phyloP scores from a whole-genome alignment of 2,329 filamentous ascomycete genomes.

The Tothia fuscella region DNA sequence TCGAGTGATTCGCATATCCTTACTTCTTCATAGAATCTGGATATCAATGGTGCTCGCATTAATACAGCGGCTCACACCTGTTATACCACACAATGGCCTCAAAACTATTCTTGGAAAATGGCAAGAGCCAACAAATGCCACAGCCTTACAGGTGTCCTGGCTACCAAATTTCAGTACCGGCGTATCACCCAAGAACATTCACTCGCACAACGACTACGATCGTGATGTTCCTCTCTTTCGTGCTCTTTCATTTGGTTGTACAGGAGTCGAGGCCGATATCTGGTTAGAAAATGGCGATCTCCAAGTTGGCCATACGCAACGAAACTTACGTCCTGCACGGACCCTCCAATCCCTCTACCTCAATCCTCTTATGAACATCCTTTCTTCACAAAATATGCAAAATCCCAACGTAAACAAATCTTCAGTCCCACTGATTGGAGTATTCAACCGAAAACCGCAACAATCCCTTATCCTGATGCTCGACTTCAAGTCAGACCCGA shows the following conservation, averaged over 20 bases:
- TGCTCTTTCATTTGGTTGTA: slow-evolving; percentile 28
- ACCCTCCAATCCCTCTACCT: slow-evolving; percentile 21
- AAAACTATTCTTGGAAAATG: slow-evolving; percentile 17
- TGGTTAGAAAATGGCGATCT: slow-evolving; percentile 18
- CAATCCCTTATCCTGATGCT: slow-evolving; percentile 11
- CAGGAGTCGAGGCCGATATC: slow-evolving; percentile 23
- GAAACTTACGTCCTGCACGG: slow-evolving; percentile 14
- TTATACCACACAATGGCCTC: slow-evolving; percentile 16
- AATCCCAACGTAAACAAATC: slow-evolving; percentile 1
- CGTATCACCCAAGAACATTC: slow-evolving; percentile 24
- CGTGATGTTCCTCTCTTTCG: slow-evolving; percentile 27
- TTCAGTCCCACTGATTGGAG: slow-evolving; percentile 9
- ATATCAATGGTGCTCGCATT: slow-evolving; percentile 17
- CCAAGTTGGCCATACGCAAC: slow-evolving; percentile 20
- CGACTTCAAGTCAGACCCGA: slow-evolving; percentile 10
- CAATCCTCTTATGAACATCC: slow-evolving; percentile 13
- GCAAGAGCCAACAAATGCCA: slow-evolving; percentile 15
- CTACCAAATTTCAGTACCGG: slow-evolving; percentile 27
- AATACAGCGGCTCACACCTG: slow-evolving; percentile 16
- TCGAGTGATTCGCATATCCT: not conserved
- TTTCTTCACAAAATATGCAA: slow-evolving; percentile 7
- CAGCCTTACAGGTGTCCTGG: slow-evolving; percentile 19
- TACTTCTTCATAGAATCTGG: slow-evolving; percentile 15
- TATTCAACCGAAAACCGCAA: slow-evolving; percentile 10
- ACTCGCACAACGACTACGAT: slow-evolving; percentile 35